Evolutionary conservation across 2,329 filamentous ascomycete genomes (phyloP).

Genomic region (Thelonectria discophora): DNA sequence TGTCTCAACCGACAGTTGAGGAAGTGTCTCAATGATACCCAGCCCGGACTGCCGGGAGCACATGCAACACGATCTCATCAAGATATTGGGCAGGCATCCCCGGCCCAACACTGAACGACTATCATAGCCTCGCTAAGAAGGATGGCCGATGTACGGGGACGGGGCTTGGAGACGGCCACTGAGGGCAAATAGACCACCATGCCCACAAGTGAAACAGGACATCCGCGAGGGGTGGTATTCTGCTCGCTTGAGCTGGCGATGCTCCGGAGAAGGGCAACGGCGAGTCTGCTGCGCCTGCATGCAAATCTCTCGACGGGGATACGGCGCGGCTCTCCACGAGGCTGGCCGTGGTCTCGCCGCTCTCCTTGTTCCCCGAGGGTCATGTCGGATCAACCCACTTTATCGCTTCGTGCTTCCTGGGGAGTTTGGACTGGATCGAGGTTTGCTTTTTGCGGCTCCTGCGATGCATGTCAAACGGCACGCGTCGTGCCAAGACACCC

Average conservation of each 20-base stretch:
- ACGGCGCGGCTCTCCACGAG: conserved; percentile 16
- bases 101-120: conserved; percentile 5
- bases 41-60: neutral
- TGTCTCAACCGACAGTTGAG: conserved; percentile 5
- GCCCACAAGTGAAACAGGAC: conserved; percentile 15
- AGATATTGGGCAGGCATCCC: conserved; percentile 24
- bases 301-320: neutral
- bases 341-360: neutral
- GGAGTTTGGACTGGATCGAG: conserved; percentile 12
- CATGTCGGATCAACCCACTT: conserved; percentile 11
- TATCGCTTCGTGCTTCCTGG: neutral
- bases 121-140: conserved; percentile 18
- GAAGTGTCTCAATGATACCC: neutral
- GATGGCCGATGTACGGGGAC: neutral
- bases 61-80: conserved; percentile 28
- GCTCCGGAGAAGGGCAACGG: conserved; percentile 6
- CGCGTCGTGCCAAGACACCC: conserved; percentile 18
- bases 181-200: neutral
- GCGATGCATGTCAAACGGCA: conserved; percentile 30
- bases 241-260: conserved; percentile 10
- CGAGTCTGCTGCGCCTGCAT: conserved; percentile 17
- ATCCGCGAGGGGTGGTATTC: conserved; percentile 7
- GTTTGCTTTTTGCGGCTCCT: conserved; percentile 23
- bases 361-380: conserved; percentile 1
- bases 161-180: neutral